Evolutionary conservation across 805 yeast species (phyloP).

Genomic region (Kuraishia ogatae): DNA sequence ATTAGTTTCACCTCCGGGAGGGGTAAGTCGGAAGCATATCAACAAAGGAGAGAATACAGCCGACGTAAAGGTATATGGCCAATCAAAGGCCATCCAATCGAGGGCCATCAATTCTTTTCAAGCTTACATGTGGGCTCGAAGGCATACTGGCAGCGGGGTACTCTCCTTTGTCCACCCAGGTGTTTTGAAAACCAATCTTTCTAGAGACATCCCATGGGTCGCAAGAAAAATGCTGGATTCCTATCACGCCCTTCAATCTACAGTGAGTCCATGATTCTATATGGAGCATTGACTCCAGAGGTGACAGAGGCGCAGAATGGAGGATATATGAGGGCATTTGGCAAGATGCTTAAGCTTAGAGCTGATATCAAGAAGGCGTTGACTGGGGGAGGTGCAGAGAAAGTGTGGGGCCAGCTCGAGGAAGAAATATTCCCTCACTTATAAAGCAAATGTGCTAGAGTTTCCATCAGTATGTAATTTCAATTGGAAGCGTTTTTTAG

Average conservation of each 20-base stretch:
- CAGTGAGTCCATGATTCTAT: constrained; percentile 30
- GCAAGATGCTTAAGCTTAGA: constrained; percentile 20
- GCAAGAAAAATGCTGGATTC: background rate
- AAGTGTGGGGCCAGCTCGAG: constrained; percentile 27
- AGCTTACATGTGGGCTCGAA: constrained; percentile 24
- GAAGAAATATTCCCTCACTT: constrained; percentile 2
- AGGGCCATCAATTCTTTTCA: constrained; percentile 22
- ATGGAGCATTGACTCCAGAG: constrained; percentile 27
- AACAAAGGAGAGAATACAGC: background rate
- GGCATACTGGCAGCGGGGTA: background rate
- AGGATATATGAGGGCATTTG: constrained; percentile 19
- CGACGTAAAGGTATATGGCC: constrained; percentile 14
- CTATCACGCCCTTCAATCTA: constrained; percentile 1
- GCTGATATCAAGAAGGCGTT: constrained; percentile 25
- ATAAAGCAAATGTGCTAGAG: no score
- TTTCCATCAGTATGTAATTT: no score
- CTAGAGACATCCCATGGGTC: background rate
- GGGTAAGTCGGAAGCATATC: constrained; percentile 3
- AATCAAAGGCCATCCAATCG: constrained; percentile 27
- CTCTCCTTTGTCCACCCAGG: constrained; percentile 7
- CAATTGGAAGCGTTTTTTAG: no score
- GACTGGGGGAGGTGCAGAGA: constrained; percentile 22
- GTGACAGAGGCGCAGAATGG: constrained; percentile 19
- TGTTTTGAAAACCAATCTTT: background rate
- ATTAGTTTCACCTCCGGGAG: constrained; percentile 13